Conservation (phyloP, 805 yeast species). For the Tetrapisispora nanseiensis region DNA sequence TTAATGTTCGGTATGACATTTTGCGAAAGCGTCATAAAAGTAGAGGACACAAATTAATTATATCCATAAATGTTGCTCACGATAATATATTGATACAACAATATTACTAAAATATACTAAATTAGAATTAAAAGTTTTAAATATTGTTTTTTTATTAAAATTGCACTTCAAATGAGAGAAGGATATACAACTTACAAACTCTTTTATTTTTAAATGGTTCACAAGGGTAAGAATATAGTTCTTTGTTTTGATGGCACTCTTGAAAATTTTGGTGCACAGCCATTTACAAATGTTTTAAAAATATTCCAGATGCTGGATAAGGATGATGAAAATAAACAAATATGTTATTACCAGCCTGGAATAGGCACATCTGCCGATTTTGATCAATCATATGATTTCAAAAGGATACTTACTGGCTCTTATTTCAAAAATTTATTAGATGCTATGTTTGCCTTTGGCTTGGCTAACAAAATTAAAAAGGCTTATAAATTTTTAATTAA, state of each 20-base stretch:
- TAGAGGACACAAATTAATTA: neutral
- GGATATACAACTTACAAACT: too few relatives aligned
- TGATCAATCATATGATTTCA: conserved; percentile 22
- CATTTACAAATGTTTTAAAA: conserved; percentile 46
- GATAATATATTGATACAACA: too few relatives aligned
- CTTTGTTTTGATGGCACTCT: conserved; percentile 58
- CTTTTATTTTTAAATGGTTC: too few relatives aligned
- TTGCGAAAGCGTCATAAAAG: too few relatives aligned
- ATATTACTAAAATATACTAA: too few relatives aligned
- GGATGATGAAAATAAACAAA: conserved; percentile 31
- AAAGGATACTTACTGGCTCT: conserved; percentile 14
- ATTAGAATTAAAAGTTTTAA: too few relatives aligned
- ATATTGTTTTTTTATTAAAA: too few relatives aligned
- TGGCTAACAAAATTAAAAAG: conserved; percentile 47
- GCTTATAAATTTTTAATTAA: conserved; percentile 47
- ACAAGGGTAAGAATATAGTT: conserved; percentile 34
- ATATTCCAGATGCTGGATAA: conserved; percentile 44
- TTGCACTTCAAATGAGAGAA: too few relatives aligned
- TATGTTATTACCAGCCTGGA: conserved; percentile 62
- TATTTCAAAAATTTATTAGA: conserved; percentile 29
- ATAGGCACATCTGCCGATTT: conserved; percentile 45
- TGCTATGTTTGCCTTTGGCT: conserved; percentile 42
- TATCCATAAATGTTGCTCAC: too few relatives aligned
- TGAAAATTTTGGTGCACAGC: conserved; percentile 46
- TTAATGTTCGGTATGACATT: too few relatives aligned